phyloP scores from a whole-genome alignment of 2,329 filamentous ascomycete genomes.

The Trichoderma sp. region DNA sequence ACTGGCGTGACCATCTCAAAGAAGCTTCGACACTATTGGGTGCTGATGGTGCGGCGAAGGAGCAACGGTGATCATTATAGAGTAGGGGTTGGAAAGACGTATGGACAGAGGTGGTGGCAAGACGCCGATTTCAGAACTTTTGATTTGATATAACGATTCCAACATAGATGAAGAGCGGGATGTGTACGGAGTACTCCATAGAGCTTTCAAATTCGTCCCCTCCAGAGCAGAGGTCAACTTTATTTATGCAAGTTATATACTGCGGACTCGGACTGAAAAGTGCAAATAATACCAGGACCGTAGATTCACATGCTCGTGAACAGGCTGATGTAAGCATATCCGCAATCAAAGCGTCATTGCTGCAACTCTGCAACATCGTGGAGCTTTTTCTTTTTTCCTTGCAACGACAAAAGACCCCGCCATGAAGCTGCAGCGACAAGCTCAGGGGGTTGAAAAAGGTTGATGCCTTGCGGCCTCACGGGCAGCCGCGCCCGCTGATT shows the following conservation, averaged over 20 bases:
- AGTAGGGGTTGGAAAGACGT: slow-evolving; percentile 17
- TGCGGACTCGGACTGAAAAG: background rate
- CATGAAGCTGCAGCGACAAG: slow-evolving; percentile 2
- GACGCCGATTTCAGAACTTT: background rate
- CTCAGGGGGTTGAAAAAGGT: slow-evolving; percentile 22
- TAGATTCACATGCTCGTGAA: background rate
- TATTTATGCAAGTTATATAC: background rate
- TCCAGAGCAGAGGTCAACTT: no score
- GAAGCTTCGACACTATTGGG: slow-evolving; percentile 19
- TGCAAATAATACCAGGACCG: background rate
- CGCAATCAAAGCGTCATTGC: background rate
- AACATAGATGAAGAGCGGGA: background rate
- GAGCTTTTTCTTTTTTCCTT: background rate
- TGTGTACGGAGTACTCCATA: no score
- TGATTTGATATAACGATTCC: background rate
- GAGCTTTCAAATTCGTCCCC: background rate
- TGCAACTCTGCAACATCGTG: slow-evolving; percentile 7
- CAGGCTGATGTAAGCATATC: background rate
- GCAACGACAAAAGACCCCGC: background rate
- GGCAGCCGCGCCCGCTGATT: slow-evolving; percentile 28
- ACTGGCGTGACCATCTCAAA: background rate
- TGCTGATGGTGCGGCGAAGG: slow-evolving; percentile 10
- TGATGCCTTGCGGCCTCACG: slow-evolving; percentile 41
- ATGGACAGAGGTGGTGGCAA: slow-evolving; percentile 16
- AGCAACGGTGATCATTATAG: background rate